These are phyloP conservation scores for Leptoxyphium fumago DNA, from an alignment of 2,329 filamentous ascomycete species.

Conservation along the genomic window DNA sequence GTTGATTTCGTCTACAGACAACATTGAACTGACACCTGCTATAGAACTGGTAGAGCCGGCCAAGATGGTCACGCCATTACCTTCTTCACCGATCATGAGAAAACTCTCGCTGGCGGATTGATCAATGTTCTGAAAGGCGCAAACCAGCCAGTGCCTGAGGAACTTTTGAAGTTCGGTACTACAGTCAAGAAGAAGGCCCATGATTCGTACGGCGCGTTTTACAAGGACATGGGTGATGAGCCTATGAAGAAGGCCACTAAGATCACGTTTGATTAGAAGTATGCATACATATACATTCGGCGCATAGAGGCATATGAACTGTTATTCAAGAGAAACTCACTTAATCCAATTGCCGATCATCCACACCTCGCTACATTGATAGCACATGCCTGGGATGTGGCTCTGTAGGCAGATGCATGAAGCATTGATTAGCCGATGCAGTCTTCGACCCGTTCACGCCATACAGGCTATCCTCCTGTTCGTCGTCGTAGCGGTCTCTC, in stretches of 20 bases:
- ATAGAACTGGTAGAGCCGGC: conserved; percentile 77
- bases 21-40: conserved; percentile 5
- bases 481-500: no score
- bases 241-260: conserved; percentile 75
- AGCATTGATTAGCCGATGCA: no score
- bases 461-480: no score
- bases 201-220: conserved; percentile 88
- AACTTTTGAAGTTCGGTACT: conserved; percentile 85
- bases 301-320: no score
- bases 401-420: no score
- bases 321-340: no score
- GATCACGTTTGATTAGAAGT: conserved; percentile 61
- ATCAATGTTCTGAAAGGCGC: conserved; percentile 94
- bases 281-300: no score
- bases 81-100: conserved; percentile 89
- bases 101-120: conserved; percentile 75
- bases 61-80: conserved; percentile 82
- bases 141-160: conserved; percentile 78
- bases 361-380: no score
- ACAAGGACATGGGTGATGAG: conserved; percentile 61
- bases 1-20: neutral
- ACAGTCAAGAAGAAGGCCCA: conserved; percentile 99
- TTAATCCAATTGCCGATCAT: no score
- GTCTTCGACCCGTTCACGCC: no score
- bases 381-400: no score